phyloP scores from a whole-genome alignment of 2,329 filamentous ascomycete genomes.

The Xylariaceae sp. region DNA sequence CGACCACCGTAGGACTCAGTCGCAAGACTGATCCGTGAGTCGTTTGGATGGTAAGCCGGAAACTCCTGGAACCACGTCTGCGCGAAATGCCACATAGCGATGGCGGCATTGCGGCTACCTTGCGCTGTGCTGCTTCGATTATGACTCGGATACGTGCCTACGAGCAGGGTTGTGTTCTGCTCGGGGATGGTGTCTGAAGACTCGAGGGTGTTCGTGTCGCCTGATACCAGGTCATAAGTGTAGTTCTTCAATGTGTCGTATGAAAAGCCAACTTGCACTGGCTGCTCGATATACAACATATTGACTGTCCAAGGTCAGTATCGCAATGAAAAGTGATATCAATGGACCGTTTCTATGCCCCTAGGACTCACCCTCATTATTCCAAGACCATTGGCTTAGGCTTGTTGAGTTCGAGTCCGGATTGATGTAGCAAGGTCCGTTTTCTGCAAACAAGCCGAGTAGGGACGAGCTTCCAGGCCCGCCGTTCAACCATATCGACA shows the following conservation, averaged over 20 bases:
- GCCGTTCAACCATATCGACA: slow-evolving; percentile 65
- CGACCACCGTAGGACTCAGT: slow-evolving; percentile 45
- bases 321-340: neutral
- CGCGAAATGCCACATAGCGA: slow-evolving; percentile 66
- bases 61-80: slow-evolving; percentile 62
- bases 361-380: slow-evolving; percentile 45
- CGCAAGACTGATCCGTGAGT: slow-evolving; percentile 56
- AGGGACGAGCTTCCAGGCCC: slow-evolving; percentile 64
- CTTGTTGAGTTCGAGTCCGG: slow-evolving; percentile 54
- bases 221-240: slow-evolving; percentile 52
- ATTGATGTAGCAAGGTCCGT: slow-evolving; percentile 54
- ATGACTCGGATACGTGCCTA: slow-evolving; percentile 63
- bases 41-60: slow-evolving; percentile 61
- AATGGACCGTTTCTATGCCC: neutral
- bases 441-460: slow-evolving; percentile 55
- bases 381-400: slow-evolving; percentile 64
- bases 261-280: slow-evolving; percentile 67
- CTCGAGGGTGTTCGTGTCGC: slow-evolving; percentile 34
- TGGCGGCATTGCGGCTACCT: slow-evolving; percentile 56
- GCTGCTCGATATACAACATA: slow-evolving; percentile 58
- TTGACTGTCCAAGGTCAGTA: slow-evolving; percentile 48
- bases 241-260: slow-evolving; percentile 65
- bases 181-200: slow-evolving; percentile 47
- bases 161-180: slow-evolving; percentile 45
- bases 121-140: slow-evolving; percentile 52